Percentiles rank a stretch among this genome's conserved stretches.
phyloP scores from a whole-genome alignment of 371 early-diverging fungal species.

The Lichtheimia ramosa region DNA sequence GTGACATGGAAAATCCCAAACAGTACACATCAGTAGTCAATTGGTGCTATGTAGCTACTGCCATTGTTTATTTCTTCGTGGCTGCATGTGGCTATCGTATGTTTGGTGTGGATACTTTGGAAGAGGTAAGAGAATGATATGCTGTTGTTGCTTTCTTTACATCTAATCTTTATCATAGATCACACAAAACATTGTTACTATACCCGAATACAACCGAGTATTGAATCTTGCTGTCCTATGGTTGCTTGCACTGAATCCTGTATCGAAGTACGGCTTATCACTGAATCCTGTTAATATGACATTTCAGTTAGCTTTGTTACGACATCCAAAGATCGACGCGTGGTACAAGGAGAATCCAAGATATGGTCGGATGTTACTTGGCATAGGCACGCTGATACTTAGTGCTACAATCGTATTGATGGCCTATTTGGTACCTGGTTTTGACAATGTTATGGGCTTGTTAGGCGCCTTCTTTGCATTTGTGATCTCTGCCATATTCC shows the following conservation, averaged over 20 bases:
- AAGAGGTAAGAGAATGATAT: constrained; percentile 45
- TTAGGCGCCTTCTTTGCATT: constrained; percentile 69
- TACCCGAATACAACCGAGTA: constrained; percentile 53
- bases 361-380: constrained; percentile 23
- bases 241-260: constrained; percentile 69
- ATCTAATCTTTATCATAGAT: constrained; percentile 35
- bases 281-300: constrained; percentile 61
- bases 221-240: constrained; percentile 60
- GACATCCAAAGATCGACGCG: constrained; percentile 19
- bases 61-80: constrained; percentile 32
- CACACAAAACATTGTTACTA: constrained; percentile 64
- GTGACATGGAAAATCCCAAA: constrained; percentile 47
- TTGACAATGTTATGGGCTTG: constrained; percentile 68
- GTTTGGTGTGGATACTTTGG: constrained; percentile 68
- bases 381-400: constrained; percentile 29
- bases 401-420: constrained; percentile 45
- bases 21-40: constrained; percentile 37
- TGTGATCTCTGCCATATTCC: constrained; percentile 64
- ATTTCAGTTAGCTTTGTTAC: constrained; percentile 48
- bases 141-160: no score
- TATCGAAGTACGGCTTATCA: constrained; percentile 72
- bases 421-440: constrained; percentile 60
- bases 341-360: constrained; percentile 25
- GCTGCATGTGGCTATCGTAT: constrained; percentile 65
- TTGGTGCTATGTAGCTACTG: constrained; percentile 31